Evolutionary conservation across 306 rosid genomes (phyloP), one percentile per base, ranked within the genome.

Genomic region (Corylus heterophylla): DNA sequence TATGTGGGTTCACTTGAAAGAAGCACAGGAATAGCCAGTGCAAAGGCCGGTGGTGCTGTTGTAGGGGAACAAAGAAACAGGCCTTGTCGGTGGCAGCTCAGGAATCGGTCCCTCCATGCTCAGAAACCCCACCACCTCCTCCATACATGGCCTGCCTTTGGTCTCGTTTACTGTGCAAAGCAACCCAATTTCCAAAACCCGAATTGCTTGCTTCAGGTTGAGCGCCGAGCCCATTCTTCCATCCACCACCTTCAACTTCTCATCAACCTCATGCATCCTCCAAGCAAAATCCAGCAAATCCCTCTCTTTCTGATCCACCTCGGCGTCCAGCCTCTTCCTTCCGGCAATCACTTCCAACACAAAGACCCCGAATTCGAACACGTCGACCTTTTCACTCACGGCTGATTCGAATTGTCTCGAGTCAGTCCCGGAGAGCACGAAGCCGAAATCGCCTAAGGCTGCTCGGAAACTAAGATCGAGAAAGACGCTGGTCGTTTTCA

Each of bases 311-410:
- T 77, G 74, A 25, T 73, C 80, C 39, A 58, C 13, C 27, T 77
- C 83, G 2, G 29, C 16, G 79, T 88, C 91, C 25, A 74, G 37
- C 75, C 92, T 78, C 73, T 25, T 70, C 72, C 92, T 88, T 79
- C 94, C 97, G n/a, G 89, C 85, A 54, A 92, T 83, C 63, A 92
- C 92, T 86, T 92, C 97, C 87, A 92, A 75, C 80, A 89, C 89
- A 62, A 92, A 82, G 48, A 90, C 83, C 4, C 97, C 94, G 14
- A 92, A 92, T 62, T 92, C 97, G 27, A 92, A 92, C 73, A 89
- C 97, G 69, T 90, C 97, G 0, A 71, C 86, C 22, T 92, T 89
- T 45, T 73, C 86, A 12, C 92, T 83, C 80, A 90, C 93, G 0
- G 69, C 69, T 27, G 93, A 72, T 49, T 90, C 94, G 42, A 90